phyloP scores from a whole-genome alignment of 2,329 filamentous ascomycete species.

The Paecilomyces variotii region DNA sequence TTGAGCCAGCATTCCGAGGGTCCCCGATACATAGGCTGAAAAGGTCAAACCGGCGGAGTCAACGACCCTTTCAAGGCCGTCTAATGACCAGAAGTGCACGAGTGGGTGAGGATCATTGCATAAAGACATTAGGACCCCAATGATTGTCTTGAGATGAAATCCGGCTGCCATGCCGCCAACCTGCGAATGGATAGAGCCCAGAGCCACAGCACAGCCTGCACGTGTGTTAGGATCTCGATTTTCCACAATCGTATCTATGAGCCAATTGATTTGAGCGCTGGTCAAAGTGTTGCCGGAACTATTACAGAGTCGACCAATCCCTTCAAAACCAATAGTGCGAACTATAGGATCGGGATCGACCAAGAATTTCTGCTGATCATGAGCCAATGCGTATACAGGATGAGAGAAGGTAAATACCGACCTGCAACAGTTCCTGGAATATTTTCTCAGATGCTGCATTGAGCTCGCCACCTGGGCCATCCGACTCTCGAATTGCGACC shows the following conservation, averaged over 20 bases:
- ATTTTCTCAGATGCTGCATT: conserved; percentile 69
- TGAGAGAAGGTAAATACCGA: conserved; percentile 42
- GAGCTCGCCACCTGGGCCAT: conserved; percentile 63
- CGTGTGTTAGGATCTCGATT: conserved; percentile 90
- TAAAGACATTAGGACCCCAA: conserved; percentile 96
- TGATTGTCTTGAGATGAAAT: conserved; percentile 90
- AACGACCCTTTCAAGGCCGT: conserved; percentile 76
- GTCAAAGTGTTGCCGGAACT: conserved; percentile 82
- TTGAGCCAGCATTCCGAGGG: conserved; percentile 87
- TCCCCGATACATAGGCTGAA: conserved; percentile 80
- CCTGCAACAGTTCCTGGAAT: conserved; percentile 63
- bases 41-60: conserved; percentile 91
- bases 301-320: conserved; percentile 76
- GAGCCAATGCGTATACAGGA: conserved; percentile 17
- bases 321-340: conserved; percentile 75
- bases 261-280: conserved; percentile 77
- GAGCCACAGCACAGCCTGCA: conserved; percentile 86
- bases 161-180: conserved; percentile 97
- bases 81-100: conserved; percentile 93
- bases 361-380: conserved; percentile 53
- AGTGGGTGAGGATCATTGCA: conserved; percentile 91
- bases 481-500: conserved; percentile 74
- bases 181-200: conserved; percentile 89
- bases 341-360: conserved; percentile 79
- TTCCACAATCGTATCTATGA: conserved; percentile 88